These are phyloP conservation scores for Hortiboletus flavorubellus DNA, from an alignment of 768 basidiomycete species.

Conservation along the genomic window DNA sequence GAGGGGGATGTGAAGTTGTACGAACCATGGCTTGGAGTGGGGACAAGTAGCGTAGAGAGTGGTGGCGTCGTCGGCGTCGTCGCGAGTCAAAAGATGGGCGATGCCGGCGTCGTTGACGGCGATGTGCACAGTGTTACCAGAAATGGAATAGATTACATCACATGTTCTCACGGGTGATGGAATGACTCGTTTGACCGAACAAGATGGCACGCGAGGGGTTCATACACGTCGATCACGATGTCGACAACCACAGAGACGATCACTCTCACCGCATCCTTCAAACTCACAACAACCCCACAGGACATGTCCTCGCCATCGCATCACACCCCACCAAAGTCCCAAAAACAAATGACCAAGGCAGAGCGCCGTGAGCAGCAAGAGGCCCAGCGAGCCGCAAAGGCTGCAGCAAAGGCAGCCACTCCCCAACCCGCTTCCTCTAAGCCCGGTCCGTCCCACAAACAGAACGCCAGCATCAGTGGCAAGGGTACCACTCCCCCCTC, in stretches of 20 bases:
- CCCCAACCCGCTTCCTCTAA: slow-evolving; percentile 20
- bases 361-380: slow-evolving; percentile 80
- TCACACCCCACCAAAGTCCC: slow-evolving; percentile 37
- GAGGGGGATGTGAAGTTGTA: background rate
- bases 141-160: slow-evolving; percentile 16
- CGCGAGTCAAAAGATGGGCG: background rate
- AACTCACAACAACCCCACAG: slow-evolving; percentile 5
- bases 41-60: background rate
- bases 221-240: slow-evolving; percentile 11
- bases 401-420: slow-evolving; percentile 26
- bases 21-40: slow-evolving; percentile 20
- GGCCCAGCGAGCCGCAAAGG: slow-evolving; percentile 76
- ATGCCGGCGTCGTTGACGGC: background rate
- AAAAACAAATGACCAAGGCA: slow-evolving; percentile 77
- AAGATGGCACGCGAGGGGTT: background rate
- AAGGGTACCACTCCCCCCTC: slow-evolving; percentile 17
- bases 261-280: slow-evolving; percentile 14
- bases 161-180: slow-evolving; percentile 13
- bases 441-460: slow-evolving; percentile 29
- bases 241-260: slow-evolving; percentile 26
- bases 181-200: slow-evolving; percentile 11
- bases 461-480: slow-evolving; percentile 18
- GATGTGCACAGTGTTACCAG: slow-evolving; percentile 2
- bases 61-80: background rate
- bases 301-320: slow-evolving; percentile 4